Conservation (phyloP, 2,329 filamentous ascomycete genomes). For the Daldinia sp. region DNA sequence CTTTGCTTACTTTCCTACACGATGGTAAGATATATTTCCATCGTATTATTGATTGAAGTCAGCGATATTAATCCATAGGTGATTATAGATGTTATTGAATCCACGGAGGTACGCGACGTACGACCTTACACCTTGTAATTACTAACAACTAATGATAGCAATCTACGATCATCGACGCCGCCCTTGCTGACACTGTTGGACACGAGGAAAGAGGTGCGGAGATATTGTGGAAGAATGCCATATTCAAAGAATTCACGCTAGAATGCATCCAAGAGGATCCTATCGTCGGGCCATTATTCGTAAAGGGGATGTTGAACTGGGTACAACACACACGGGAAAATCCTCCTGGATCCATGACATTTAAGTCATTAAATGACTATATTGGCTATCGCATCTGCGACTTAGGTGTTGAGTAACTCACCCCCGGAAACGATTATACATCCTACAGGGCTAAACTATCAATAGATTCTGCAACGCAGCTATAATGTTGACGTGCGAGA, state of each 20-base stretch:
- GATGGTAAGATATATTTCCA: conserved; percentile 6
- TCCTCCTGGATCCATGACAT: conserved; percentile 1
- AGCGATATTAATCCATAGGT: background rate
- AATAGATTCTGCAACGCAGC: conserved; percentile 18
- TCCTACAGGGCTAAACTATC: background rate
- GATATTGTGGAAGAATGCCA: conserved; percentile 12
- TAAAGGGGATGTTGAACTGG: conserved; percentile 12
- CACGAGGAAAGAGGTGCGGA: background rate
- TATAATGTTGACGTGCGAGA: conserved; percentile 11
- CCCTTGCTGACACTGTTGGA: conserved; percentile 9
- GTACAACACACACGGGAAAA: conserved; percentile 15
- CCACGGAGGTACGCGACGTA: conserved; percentile 4
- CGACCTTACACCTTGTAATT: background rate
- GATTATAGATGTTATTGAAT: conserved; percentile 10
- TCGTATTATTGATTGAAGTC: background rate
- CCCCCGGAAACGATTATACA: no score
- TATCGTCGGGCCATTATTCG: conserved; percentile 2
- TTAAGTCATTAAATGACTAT: conserved; percentile 9
- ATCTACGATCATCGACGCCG: conserved; percentile 13
- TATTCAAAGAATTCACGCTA: conserved; percentile 13
- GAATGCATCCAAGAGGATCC: conserved; percentile 13
- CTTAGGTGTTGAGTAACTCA: conserved; percentile 13
- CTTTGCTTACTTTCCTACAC: conserved; percentile 14
- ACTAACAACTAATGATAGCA: conserved; percentile 1
- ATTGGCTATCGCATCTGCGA: conserved; percentile 16